These are phyloP conservation scores for Leishmania mexicana DNA, from an alignment of 208 protist genomes.

Conservation along the genomic window DNA sequence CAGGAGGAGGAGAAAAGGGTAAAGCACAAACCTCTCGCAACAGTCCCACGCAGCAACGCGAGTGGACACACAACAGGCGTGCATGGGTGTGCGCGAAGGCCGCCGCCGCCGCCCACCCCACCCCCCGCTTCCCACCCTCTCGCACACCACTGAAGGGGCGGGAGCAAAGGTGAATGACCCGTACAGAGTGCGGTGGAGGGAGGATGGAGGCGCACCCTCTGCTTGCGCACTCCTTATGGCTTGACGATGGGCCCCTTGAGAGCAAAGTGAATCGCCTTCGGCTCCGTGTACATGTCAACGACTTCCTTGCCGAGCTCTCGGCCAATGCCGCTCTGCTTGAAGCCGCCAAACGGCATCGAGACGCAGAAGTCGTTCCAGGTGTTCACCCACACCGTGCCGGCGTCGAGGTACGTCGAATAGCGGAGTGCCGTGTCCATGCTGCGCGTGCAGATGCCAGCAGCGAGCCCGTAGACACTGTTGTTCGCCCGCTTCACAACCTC, in stretches of 20 bases:
- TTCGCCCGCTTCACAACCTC: constrained; percentile 85
- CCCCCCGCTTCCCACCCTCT: not conserved
- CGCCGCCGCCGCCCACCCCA: not conserved
- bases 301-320: constrained; percentile 77
- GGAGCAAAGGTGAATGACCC: not conserved
- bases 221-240: constrained; percentile 34
- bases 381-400: constrained; percentile 91
- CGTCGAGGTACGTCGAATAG: constrained; percentile 56
- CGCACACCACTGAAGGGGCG: not conserved
- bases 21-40: not conserved
- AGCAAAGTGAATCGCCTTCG: constrained; percentile 66
- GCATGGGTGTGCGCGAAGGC: not conserved
- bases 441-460: constrained; percentile 79
- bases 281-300: constrained; percentile 77
- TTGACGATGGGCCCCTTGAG: constrained; percentile 65
- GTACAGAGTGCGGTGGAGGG: not conserved
- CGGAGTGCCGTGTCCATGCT: constrained; percentile 73
- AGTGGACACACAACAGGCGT: not conserved
- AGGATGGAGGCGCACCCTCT: not conserved
- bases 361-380: constrained; percentile 83
- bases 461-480: constrained; percentile 81
- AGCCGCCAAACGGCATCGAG: constrained; percentile 81
- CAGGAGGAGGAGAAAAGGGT: not conserved
- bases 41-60: not conserved
- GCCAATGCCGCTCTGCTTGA: constrained; percentile 88